Evolutionary conservation across 2,329 filamentous ascomycete genomes (phyloP), one percentile per base, ranked within the genome.

Genomic region (Diaporthe citri): DNA sequence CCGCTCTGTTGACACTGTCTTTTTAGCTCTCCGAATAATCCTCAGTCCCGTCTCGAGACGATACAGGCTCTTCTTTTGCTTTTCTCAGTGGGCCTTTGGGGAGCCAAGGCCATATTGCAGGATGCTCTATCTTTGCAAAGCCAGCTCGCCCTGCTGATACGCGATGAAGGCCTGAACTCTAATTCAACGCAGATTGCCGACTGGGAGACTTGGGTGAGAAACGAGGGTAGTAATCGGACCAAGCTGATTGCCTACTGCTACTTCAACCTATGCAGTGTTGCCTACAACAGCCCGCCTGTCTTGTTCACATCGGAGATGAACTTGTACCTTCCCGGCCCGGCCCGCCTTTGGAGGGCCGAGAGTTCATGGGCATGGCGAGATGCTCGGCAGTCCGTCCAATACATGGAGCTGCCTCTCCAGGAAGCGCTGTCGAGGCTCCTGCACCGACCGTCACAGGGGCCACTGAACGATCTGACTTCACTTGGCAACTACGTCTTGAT

Each of bases 401-500:
- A 84, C 36, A 85, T 86, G 74, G 89, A 90, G 31, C 85, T 90
- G 52, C 86, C 87, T 1, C 84, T 92, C 4, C 89, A 90, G 74
- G 89, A 92, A 48, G 88, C 89, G 0, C 88, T 93, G 64, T 86
- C 86, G 7, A 84, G 88, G 55, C 83, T 92, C 0, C 86, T 93
- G 48, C 86, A 88, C 36, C 87, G 90, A 48, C 83, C 86, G 4
- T 84, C 85, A 1, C 86, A 89, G 76, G 85, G 84, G 0, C 84
- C 88, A 0, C 87, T 87, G 1, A 82, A 86, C 0, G 86, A 87
- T 59, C 85, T 90, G 73, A 90, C 90, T 0, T 90, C 91, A 0
- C 82, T 93, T 9, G 93, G 92, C 0, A 93, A 93, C 78, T 94
- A 95, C 77, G 89, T 94, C 10, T 85, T 95, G 46, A 92, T 95